Percentiles rank a stretch among this genome's conserved stretches.
These are phyloP conservation scores for Lactarius quietus DNA, from an alignment of 768 basidiomycete genomes.

Conservation along the genomic window DNA sequence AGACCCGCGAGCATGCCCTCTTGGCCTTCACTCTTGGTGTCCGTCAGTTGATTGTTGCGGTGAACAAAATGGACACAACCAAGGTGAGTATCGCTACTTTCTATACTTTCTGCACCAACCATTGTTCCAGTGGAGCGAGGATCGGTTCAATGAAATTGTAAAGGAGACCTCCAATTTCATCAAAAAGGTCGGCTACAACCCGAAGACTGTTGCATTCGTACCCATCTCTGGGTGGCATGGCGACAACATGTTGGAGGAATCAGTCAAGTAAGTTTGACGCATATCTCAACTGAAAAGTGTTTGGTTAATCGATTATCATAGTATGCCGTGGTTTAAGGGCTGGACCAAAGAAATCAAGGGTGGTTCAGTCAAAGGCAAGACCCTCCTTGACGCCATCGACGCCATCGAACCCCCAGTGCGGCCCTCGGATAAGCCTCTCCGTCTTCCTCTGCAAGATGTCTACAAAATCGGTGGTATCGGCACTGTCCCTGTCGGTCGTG, in stretches of 20 bases:
- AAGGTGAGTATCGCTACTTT: constrained; percentile 51
- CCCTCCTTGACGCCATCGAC: constrained; percentile 98
- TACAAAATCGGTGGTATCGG: constrained; percentile 99
- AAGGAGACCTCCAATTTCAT: constrained; percentile 98
- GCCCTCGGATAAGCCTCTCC: constrained; percentile 99
- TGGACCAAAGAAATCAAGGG: constrained; percentile 97
- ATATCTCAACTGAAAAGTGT: not conserved
- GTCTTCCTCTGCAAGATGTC: constrained; percentile 99
- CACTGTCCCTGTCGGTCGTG: constrained; percentile 99
- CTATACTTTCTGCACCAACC: constrained; percentile 8
- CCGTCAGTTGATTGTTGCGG: constrained; percentile 98
- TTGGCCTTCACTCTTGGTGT: constrained; percentile 99
- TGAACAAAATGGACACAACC: constrained; percentile 99
- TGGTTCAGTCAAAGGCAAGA: constrained; percentile 95
- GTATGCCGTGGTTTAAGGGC: constrained; percentile 99
- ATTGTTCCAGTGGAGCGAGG: constrained; percentile 84
- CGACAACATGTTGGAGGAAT: constrained; percentile 99
- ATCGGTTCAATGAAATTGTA: constrained; percentile 99
- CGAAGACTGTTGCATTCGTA: constrained; percentile 96
- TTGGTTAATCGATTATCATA: constrained; percentile 34
- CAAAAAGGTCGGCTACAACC: constrained; percentile 99
- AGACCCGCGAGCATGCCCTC: constrained; percentile 99
- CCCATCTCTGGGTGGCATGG: constrained; percentile 99
- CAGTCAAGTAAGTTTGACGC: constrained; percentile 66
- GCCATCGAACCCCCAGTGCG: constrained; percentile 97